Evolutionary conservation across 805 yeast species (phyloP).

Genomic region (Cyberlindnera amylophila): DNA sequence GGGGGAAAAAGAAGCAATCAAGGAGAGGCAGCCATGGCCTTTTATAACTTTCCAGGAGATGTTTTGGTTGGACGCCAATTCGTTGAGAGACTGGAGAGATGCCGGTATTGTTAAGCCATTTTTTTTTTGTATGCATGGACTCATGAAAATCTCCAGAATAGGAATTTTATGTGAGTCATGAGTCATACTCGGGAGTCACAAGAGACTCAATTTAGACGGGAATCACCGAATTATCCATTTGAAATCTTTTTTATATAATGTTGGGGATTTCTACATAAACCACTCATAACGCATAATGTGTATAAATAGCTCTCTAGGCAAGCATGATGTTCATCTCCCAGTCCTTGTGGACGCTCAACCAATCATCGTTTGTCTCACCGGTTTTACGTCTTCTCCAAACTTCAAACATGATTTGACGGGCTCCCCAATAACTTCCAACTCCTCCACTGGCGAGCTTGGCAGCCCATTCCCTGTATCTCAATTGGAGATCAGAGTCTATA

Average conservation of each 20-base stretch:
- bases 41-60: neutral
- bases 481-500: conserved; percentile 50
- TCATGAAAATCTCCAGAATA: conserved; percentile 6
- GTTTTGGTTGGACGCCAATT: no score
- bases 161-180: conserved; percentile 15
- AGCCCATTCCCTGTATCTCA: conserved; percentile 67
- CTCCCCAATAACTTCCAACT: conserved; percentile 82
- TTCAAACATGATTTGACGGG: conserved; percentile 78
- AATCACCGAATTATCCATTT: no score
- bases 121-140: conserved; percentile 5
- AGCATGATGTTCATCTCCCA: conserved; percentile 87
- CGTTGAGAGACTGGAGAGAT: no score
- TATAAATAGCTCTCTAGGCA: conserved; percentile 9
- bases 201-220: no score
- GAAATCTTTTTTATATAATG: no score
- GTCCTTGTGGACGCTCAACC: conserved; percentile 77
- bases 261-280: no score
- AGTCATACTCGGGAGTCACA: conserved; percentile 12
- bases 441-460: conserved; percentile 47
- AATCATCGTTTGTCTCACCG: conserved; percentile 56
- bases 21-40: neutral
- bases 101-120: neutral
- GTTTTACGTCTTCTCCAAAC: conserved; percentile 74
- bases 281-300: no score
- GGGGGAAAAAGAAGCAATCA: neutral